Evolutionary conservation across 441 rosid genomes (phyloP), one percentile per base, ranked within the genome.

Genomic region (Aleurites moluccanus): DNA sequence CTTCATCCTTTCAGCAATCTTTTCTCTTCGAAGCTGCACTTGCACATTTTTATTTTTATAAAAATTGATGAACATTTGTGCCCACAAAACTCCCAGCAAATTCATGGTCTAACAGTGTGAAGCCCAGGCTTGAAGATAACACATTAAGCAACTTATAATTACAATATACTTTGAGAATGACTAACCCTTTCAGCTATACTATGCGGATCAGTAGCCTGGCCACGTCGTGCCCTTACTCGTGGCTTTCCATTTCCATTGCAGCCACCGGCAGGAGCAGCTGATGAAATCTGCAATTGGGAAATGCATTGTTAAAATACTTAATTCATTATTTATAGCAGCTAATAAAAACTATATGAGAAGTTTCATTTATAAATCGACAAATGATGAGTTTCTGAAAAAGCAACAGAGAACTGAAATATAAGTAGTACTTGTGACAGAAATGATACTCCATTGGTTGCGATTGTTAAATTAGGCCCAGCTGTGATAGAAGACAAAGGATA

Each of bases 191-290:
- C 97, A 44, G 97, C 97, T 45, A 92, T 92, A 73, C 97, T 90
- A 81, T 92, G 97, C 72, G 97, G 97, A 80, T 90, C 95, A 4
- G 97, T 92, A 33, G 97, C 97, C 75, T 92, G 95, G 74, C 97
- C 97, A 81, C 96, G 88, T 60, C 92, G 90, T 21, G 97, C 97
- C 73, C 97, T 81, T 11, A 76, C 88, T 69, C 94, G 83, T 47
- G 92, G 86, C 85, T 90, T 91, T 67, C 75, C 85, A 28, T 73
- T 78, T 71, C 80, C 85, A 47, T 77, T 72, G 60, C 67, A 69
- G 60, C 75, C 74, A 60, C 63, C 81, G 52, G 76, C 73, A 20
- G 78, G 61, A 72, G 78, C 75, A 70, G 77, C 28, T 61, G 79
- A 76, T 23, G 77, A 30, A 56, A 65, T 62, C 90, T 87, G 81